Percentiles rank a stretch among this genome's conserved stretches.
These are phyloP conservation scores for Paecilomyces variotii DNA, from an alignment of 2,329 filamentous ascomycete genomes.

Conservation along the genomic window DNA sequence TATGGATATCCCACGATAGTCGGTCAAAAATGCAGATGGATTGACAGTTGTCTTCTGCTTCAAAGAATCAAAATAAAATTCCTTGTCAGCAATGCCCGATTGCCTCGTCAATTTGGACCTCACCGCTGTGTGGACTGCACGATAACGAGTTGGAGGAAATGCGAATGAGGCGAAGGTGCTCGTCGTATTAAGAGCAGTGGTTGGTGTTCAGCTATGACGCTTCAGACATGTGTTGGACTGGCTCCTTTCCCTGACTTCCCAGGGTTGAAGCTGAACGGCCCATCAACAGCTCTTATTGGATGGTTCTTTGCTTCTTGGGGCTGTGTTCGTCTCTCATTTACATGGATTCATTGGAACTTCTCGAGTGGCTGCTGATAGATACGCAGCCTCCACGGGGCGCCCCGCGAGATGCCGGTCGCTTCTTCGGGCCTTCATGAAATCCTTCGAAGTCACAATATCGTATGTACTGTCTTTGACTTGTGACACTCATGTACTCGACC, in stretches of 20 bases:
- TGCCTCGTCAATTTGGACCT: not conserved
- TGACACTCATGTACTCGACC: not conserved
- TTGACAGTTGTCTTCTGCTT: not conserved
- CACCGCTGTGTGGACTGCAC: not conserved
- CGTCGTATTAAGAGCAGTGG: not conserved
- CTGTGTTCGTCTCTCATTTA: not conserved
- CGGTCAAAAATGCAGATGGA: not conserved
- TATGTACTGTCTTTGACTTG: not conserved
- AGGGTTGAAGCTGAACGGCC: not conserved
- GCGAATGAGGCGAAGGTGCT: not conserved
- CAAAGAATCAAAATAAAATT: not conserved
- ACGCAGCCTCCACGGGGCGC: not conserved
- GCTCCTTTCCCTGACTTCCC: not conserved
- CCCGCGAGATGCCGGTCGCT: not conserved
- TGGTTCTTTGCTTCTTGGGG: not conserved
- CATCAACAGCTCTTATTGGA: not conserved
- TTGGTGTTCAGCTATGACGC: not conserved
- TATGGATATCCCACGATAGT: not conserved
- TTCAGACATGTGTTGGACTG: not conserved
- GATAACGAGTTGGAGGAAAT: not conserved
- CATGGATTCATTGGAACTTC: not conserved
- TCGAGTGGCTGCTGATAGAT: not conserved
- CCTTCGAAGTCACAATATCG: not conserved
- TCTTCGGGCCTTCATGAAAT: not conserved
- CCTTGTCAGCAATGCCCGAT: not conserved